Base-by-base conservation (phyloP, 805 yeast genomes). In the Tetrapisispora namnaoensis region DNA sequence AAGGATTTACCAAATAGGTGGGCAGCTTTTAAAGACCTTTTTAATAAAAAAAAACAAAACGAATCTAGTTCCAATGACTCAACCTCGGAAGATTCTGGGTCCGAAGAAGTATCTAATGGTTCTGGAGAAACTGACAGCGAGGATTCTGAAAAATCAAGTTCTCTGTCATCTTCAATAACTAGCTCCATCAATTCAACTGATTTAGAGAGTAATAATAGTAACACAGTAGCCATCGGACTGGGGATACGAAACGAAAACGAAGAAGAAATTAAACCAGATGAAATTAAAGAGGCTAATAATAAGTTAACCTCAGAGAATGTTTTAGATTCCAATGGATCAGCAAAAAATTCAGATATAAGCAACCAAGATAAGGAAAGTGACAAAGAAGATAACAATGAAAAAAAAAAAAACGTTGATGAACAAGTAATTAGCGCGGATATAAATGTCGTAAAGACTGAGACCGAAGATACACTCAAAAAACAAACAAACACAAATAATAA, bases 1-100 rank as follows among this genome's bases (percentile, higher is more conserved):
- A 46, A 46, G 16, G 49, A 46, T 46, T n/a, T 46, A 2, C 32
- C 45, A 8, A 41, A 41, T 9, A 28, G 24, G 17, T 46, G 49
- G 49, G 39, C 43, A 22, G 49, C 49, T 17, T 46, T 46, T n/a
- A 46, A 46, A 36, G 49, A 46, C 18, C n/a, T 46, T 18, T 46
- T 46, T 28, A 46, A 46, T 21, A 46, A 41, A 13, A 46, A 46
- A 20, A 46, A 46, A 20, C 21, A 36, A 20, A 32, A 34, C 14
- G 44, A 30, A 4, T 11, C 17, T 38, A 42, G 34, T 20, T 13
- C 27, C 5, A 20, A 24, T 8, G 40, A 39, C 34, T 20, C 18
- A 5, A 8, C 9, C 2, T 18, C 13, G 3, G 24, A 18, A 2
- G 40, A 37, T 34, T 34, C 37, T 20, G 13, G 13, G 5, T 13